A percentile compares a stretch with the other conserved stretches of the same genome.
phyloP scores from a whole-genome alignment of 2,329 filamentous ascomycete species.

The Phaeophleospora eucalypticola region DNA sequence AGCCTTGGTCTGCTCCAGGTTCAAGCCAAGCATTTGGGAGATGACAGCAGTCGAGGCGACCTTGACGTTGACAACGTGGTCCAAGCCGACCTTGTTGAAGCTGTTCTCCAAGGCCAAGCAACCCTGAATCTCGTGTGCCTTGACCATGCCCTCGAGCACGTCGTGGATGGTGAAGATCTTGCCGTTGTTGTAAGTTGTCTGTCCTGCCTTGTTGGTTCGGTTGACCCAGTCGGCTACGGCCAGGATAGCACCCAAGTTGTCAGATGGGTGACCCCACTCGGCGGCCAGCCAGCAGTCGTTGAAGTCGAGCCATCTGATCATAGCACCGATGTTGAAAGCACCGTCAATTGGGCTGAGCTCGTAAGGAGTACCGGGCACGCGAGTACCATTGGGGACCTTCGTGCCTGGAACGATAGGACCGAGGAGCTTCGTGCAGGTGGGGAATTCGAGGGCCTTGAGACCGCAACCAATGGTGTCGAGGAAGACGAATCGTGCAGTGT shows the following conservation, averaged over 20 bases:
- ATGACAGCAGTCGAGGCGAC: constrained; percentile 92
- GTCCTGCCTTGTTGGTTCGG: constrained; percentile 84
- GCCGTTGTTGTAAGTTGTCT: constrained; percentile 59
- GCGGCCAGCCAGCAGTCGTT: constrained; percentile 99
- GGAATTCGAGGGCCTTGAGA: constrained; percentile 90
- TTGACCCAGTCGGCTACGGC: constrained; percentile 97
- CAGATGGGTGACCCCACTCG: constrained; percentile 97
- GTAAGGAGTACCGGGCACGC: constrained; percentile 86
- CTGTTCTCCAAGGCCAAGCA: constrained; percentile 96
- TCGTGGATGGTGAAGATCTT: constrained; percentile 86
- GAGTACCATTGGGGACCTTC: constrained; percentile 83
- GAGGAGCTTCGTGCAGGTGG: constrained; percentile 91
- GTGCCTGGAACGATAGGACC: constrained; percentile 90
- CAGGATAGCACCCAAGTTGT: constrained; percentile 95
- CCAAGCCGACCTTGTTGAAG: constrained; percentile 96
- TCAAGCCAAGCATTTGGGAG: constrained; percentile 88
- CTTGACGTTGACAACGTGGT: constrained; percentile 98
- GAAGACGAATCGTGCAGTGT: constrained; percentile 94
- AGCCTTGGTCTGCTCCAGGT: constrained; percentile 85
- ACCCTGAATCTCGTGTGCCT: constrained; percentile 98
- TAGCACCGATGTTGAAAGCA: constrained; percentile 97
- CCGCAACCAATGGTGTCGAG: constrained; percentile 96
- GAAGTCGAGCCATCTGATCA: constrained; percentile 99
- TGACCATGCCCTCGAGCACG: constrained; percentile 89
- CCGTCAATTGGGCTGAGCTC: constrained; percentile 92